Percentiles rank a stretch among this genome's conserved stretches.
Evolutionary conservation across 1,284 basidiomycete species (phyloP).

Genomic region (Apiotrichum akiyoshidainum): DNA sequence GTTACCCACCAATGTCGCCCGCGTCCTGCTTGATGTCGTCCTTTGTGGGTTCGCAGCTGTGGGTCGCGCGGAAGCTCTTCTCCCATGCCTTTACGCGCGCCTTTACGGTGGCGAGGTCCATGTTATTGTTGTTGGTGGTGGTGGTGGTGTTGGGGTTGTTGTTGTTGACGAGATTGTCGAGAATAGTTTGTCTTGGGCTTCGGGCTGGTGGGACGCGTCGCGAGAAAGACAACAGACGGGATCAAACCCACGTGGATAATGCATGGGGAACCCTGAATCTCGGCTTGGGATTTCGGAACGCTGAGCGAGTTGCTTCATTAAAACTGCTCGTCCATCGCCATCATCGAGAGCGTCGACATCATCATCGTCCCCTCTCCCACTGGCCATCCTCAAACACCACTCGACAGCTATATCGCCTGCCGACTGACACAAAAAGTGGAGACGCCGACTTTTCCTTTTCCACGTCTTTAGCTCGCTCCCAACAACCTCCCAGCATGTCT

Average conservation of each 20-base stretch:
- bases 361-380: no score
- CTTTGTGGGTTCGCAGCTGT: constrained; percentile 66
- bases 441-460: no score
- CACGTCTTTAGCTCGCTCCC: no score
- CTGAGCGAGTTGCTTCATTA: neutral
- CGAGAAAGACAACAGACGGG: neutral
- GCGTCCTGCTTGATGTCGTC: constrained; percentile 72
- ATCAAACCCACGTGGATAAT: neutral
- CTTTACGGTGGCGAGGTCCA: constrained; percentile 55
- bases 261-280: no score
- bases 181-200: neutral
- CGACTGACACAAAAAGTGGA: neutral
- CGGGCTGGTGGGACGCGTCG: neutral
- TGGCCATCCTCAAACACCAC: no score
- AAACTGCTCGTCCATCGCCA: no score
- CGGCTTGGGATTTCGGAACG: no score
- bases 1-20: constrained; percentile 61
- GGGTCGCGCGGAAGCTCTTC: constrained; percentile 61
- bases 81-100: constrained; percentile 81
- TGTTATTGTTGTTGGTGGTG: neutral
- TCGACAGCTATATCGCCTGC: no score
- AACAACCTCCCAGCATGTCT: constrained; percentile 5
- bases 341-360: no score
- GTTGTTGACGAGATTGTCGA: neutral
- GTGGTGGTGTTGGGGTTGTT: constrained; percentile 6